Evolutionary conservation across 768 basidiomycete genomes (phyloP), one percentile per base, ranked within the genome.

Genomic region (Kwoniella sp.): DNA sequence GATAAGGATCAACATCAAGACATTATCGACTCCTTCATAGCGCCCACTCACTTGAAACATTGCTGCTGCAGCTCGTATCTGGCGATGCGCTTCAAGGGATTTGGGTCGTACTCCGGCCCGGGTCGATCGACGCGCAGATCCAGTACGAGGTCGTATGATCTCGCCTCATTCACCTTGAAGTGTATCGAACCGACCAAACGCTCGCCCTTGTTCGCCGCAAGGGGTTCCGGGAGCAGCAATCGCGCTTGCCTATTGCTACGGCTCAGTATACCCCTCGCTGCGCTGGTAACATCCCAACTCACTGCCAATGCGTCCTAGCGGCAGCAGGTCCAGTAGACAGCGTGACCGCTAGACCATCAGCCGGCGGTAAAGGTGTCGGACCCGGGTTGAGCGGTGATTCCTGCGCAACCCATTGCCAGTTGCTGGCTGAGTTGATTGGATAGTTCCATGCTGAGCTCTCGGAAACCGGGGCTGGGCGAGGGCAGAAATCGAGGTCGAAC

Each of bases 271-370:
- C n/a, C n/a, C n/a, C n/a, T n/a, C n/a, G n/a, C n/a, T n/a, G n/a
- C n/a, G n/a, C n/a, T n/a, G n/a, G n/a, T n/a, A n/a, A n/a, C n/a
- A n/a, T n/a, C n/a, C 12, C 3, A 26, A 62, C 66, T 51, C 31
- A 68, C 67, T 73, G 72, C 72, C 72, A 73, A 50, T 73, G 72
- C 28, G 72, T 73, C 23, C 72, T 58, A n/a, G 69, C 32, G 5
- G 66, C 67, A 64, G 37, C n/a, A 29, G 72, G 72, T 15, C 70
- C 72, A 9, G 72, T 73, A 26, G 63, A 66, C 15, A 73, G 53
- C 53, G 50, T 60, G 0, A 73, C 66, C 5, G 59, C 50, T 36
- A 69, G 40, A 3, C 72, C 72, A 40, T 59, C 51, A 17, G 29
- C 47, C 3, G 69, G 67, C 8, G 71, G 53, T 12, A 51, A 43